These are phyloP conservation scores for Aspergillus pseudotamarii DNA, from an alignment of 2,329 filamentous ascomycete genomes.

Conservation along the genomic window DNA sequence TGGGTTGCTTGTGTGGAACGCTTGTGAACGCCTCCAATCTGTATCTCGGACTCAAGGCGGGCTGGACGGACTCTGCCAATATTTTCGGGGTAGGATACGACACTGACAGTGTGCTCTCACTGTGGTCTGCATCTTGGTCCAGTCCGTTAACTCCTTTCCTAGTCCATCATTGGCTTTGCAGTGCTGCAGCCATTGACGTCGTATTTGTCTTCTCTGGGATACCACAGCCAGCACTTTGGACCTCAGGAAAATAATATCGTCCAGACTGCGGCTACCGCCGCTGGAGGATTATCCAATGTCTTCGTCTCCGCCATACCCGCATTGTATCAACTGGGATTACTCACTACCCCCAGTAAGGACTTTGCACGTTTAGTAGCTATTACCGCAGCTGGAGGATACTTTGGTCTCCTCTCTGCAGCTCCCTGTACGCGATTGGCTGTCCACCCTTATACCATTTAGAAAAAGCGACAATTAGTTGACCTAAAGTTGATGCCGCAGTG, in stretches of 20 bases:
- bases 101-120: neutral
- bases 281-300: conserved; percentile 7
- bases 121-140: neutral
- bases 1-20: conserved; percentile 5
- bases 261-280: conserved; percentile 8
- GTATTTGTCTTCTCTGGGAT: neutral
- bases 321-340: conserved; percentile 7
- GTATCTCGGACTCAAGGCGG: conserved; percentile 10
- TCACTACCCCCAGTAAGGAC: conserved; percentile 1
- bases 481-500: neutral
- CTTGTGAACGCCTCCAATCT: conserved; percentile 10
- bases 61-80: conserved; percentile 8
- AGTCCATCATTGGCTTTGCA: conserved; percentile 11
- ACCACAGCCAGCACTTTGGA: neutral
- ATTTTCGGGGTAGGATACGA: conserved; percentile 7
- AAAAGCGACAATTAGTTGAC: neutral
- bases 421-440: neutral
- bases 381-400: conserved; percentile 3
- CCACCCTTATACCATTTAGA: neutral
- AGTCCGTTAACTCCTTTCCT: neutral
- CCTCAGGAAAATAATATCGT: conserved; percentile 12
- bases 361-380: conserved; percentile 1
- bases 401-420: conserved; percentile 7
- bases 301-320: conserved; percentile 10
- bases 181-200: neutral